phyloP scores from a whole-genome alignment of 2,329 filamentous ascomycete genomes.

The Arachnomyces sp. region DNA sequence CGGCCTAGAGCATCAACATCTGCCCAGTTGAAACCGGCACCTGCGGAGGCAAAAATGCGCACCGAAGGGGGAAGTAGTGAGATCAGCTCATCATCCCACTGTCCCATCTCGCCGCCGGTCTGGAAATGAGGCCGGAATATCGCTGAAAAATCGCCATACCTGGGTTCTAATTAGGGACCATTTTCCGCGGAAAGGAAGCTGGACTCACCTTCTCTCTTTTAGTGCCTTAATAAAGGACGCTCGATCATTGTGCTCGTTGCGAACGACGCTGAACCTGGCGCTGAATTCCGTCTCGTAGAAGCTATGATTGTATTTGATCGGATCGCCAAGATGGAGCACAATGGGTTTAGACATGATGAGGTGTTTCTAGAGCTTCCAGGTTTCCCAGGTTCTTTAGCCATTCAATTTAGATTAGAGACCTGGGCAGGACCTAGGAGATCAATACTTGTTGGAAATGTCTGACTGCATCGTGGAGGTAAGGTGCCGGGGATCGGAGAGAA shows the following conservation, averaged over 20 bases:
- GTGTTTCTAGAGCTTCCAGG: no score
- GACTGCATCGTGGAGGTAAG: no score
- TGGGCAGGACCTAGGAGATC: no score
- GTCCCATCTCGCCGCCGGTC: constrained; percentile 59
- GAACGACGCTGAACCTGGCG: constrained; percentile 29
- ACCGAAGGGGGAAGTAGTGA: constrained; percentile 48
- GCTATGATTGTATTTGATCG: constrained; percentile 39
- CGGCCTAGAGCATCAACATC: constrained; percentile 45
- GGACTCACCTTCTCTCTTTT: constrained; percentile 30
- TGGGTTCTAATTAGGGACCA: no score
- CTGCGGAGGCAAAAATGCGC: constrained; percentile 57
- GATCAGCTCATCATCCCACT: constrained; percentile 56
- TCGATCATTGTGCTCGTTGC: constrained; percentile 29
- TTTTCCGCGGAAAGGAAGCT: no score
- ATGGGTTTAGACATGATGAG: no score
- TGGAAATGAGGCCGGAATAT: constrained; percentile 54
- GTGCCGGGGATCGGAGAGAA: no score
- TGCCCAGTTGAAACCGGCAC: constrained; percentile 61
- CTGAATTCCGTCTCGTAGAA: constrained; percentile 31
- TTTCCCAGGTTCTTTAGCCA: no score
- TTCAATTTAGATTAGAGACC: no score
- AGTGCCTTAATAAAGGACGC: constrained; percentile 33
- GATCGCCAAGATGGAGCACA: constrained; percentile 37
- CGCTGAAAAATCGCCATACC: constrained; percentile 34
- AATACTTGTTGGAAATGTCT: no score